These are phyloP conservation scores for Alnus rubra DNA, from an alignment of 306 rosid species.

Conservation along the genomic window DNA sequence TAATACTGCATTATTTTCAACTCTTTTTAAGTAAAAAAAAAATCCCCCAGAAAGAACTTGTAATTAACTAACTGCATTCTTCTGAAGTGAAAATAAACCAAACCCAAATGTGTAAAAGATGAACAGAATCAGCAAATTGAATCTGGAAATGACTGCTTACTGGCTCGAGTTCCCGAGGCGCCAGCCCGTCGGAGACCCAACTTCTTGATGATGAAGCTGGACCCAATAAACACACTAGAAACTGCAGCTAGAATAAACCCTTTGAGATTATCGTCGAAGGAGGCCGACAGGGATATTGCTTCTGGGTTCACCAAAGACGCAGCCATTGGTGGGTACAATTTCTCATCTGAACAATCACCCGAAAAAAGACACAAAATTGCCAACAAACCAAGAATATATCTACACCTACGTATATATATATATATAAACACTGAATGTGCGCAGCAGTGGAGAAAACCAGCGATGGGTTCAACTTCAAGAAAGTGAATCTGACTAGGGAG, in stretches of 20 bases:
- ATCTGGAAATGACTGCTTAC: constrained; percentile 26
- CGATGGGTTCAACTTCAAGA: not conserved
- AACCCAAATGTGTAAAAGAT: not conserved
- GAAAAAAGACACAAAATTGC: not conserved
- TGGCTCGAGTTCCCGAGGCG: constrained; percentile 59
- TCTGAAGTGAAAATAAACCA: not conserved
- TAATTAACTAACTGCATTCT: not conserved
- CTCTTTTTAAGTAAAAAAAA: not conserved
- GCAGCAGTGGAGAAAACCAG: not conserved
- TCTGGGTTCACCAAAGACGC: constrained; percentile 8
- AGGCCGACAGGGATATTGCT: not conserved
- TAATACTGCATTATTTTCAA: not conserved
- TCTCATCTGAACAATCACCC: not conserved
- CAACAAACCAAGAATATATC: not conserved
- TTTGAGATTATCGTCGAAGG: constrained; percentile 44
- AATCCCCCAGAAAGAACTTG: not conserved
- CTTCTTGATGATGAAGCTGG: constrained; percentile 89
- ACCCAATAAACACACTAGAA: constrained; percentile 83
- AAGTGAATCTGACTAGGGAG: no score
- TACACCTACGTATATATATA: no score
- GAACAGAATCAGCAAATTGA: not conserved
- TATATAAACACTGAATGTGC: not conserved
- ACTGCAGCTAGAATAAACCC: constrained; percentile 69
- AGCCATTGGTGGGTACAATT: constrained; percentile 3
- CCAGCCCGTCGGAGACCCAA: constrained; percentile 78